phyloP scores from a whole-genome alignment of 768 basidiomycete species.

The Xerocomellus intermedius region DNA sequence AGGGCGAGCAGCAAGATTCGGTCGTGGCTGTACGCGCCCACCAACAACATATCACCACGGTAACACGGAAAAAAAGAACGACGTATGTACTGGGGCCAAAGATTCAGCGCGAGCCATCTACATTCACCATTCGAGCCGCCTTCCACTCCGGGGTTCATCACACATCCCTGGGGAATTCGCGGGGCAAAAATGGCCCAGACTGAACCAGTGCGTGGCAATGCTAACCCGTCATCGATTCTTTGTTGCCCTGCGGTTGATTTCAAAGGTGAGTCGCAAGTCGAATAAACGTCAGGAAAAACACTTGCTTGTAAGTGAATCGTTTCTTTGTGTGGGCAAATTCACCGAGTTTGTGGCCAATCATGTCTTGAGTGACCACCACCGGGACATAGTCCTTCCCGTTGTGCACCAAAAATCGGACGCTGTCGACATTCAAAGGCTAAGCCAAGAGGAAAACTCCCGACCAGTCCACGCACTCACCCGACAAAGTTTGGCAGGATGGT shows the following conservation, averaged over 20 bases:
- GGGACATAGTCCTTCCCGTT: slow-evolving; percentile 91
- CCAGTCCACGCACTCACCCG: slow-evolving; percentile 61
- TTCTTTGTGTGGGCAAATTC: slow-evolving; percentile 93
- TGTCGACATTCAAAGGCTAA: slow-evolving; percentile 27
- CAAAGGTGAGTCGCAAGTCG: background rate
- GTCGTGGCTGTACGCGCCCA: slow-evolving; percentile 26
- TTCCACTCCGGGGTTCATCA: background rate
- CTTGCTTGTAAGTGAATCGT: slow-evolving; percentile 81
- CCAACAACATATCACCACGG: slow-evolving; percentile 27
- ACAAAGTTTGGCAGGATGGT: slow-evolving; percentile 96
- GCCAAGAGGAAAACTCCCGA: background rate
- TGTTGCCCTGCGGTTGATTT: slow-evolving; percentile 32
- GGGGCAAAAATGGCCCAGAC: background rate
- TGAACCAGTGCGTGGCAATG: background rate
- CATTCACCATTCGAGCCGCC: background rate
- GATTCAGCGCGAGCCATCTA: background rate
- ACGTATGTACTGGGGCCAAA: background rate
- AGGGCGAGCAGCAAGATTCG: background rate
- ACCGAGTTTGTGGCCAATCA: slow-evolving; percentile 98
- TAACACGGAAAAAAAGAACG: slow-evolving; percentile 18
- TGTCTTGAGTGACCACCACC: slow-evolving; percentile 87
- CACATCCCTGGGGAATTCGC: background rate
- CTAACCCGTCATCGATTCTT: slow-evolving; percentile 35
- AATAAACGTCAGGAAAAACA: slow-evolving; percentile 19
- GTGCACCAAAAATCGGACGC: slow-evolving; percentile 88